phyloP scores from a whole-genome alignment of 164 flowering plant species.

The Vitis labrusca region DNA sequence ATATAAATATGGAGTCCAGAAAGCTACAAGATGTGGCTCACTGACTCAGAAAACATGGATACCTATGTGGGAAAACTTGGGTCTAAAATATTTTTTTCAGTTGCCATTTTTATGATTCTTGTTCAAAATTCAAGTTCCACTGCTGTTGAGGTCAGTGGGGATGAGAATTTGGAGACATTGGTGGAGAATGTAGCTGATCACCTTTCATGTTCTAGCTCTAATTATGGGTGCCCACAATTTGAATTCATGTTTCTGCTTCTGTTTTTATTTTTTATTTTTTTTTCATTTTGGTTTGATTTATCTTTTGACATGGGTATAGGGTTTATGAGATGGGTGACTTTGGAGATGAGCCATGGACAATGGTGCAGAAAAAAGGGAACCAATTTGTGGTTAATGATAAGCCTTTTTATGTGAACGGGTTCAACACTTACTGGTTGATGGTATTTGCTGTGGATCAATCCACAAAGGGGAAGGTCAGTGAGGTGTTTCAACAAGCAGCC shows the following conservation, averaged over 20 bases:
- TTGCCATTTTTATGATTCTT: constrained; percentile 14
- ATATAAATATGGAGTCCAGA: constrained; percentile 20
- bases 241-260: too few species aligned
- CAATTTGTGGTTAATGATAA: constrained; percentile 63
- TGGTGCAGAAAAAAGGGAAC: constrained; percentile 78
- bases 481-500: constrained; percentile 80
- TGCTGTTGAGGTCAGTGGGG: constrained; percentile 13
- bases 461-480: constrained; percentile 74
- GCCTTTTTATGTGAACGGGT: constrained; percentile 85
- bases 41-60: constrained; percentile 19
- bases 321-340: constrained; percentile 18
- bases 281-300: not conserved
- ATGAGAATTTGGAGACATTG: constrained; percentile 10
- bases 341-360: constrained; percentile 66
- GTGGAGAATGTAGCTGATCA: constrained; percentile 17
- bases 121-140: constrained; percentile 10
- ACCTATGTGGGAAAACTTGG: constrained; percentile 10
- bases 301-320: constrained; percentile 22
- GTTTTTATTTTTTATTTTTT: not conserved
- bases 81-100: constrained; percentile 9
- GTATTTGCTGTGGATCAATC: constrained; percentile 82
- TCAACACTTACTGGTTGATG: constrained; percentile 98
- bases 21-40: not conserved
- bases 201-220: constrained; percentile 11
- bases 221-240: constrained; percentile 24